phyloP scores from a whole-genome alignment of 129 eudicot species.

The Heracleum sosnowskyi region DNA sequence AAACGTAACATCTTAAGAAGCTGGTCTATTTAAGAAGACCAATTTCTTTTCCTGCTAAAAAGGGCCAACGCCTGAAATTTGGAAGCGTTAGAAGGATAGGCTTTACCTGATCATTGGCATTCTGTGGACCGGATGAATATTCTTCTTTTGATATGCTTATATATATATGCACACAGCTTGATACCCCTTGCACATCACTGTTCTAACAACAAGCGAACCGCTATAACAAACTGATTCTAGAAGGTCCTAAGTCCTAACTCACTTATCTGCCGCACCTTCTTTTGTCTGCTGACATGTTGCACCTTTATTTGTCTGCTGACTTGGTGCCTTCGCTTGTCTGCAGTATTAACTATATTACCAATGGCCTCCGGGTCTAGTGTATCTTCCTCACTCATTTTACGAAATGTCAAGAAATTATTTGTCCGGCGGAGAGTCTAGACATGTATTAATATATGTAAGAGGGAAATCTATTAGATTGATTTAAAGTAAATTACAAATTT shows the following conservation, averaged over 20 bases:
- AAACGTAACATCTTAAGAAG: no score
- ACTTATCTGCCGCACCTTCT: neutral
- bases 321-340: neutral
- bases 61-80: neutral
- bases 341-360: no score
- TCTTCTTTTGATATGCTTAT: neutral
- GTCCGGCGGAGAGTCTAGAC: no score
- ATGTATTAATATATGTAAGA: no score
- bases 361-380: no score
- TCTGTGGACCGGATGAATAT: neutral
- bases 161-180: neutral
- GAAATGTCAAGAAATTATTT: no score
- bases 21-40: no score
- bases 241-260: constrained; percentile 1
- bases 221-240: constrained; percentile 1
- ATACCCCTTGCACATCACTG: neutral
- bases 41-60: neutral
- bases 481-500: no score
- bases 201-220: neutral
- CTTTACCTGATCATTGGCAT: neutral
- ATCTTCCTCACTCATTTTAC: no score
- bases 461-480: no score
- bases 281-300: neutral
- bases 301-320: neutral
- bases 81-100: neutral